A percentile compares a stretch with the other conserved stretches of the same genome.
These are phyloP conservation scores for Fusarium sp. DNA, from an alignment of 2,329 filamentous ascomycete species.

Conservation along the genomic window DNA sequence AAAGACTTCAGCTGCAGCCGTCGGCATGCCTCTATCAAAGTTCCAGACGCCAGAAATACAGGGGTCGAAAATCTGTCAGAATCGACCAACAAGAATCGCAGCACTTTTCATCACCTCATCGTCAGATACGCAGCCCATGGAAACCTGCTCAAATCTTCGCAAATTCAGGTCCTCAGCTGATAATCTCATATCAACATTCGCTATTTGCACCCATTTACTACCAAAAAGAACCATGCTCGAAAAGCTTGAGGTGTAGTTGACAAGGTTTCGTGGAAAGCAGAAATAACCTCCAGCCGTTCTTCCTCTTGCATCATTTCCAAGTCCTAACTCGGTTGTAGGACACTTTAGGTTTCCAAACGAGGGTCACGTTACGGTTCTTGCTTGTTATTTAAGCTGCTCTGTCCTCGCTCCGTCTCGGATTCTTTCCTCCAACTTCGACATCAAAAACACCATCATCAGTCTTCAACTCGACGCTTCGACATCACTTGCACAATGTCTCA, in stretches of 20 bases:
- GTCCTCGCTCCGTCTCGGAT: neutral
- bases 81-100: constrained; percentile 10
- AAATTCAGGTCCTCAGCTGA: constrained; percentile 25
- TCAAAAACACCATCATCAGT: neutral
- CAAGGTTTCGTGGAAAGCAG: constrained; percentile 5
- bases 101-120: constrained; percentile 18
- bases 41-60: neutral
- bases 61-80: neutral
- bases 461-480: neutral
- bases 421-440: neutral
- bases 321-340: neutral
- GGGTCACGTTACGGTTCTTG: neutral
- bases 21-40: neutral
- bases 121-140: constrained; percentile 18
- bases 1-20: neutral
- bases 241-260: neutral
- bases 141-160: constrained; percentile 46
- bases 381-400: too few species aligned
- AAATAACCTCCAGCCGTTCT: constrained; percentile 14
- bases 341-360: neutral
- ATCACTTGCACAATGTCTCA: constrained; percentile 15
- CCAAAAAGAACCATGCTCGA: neutral
- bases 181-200: constrained; percentile 3
- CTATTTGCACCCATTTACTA: neutral
- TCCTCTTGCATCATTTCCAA: neutral